phyloP scores from a whole-genome alignment of 2,329 filamentous ascomycete genomes.

The Albifimbria verrucaria region DNA sequence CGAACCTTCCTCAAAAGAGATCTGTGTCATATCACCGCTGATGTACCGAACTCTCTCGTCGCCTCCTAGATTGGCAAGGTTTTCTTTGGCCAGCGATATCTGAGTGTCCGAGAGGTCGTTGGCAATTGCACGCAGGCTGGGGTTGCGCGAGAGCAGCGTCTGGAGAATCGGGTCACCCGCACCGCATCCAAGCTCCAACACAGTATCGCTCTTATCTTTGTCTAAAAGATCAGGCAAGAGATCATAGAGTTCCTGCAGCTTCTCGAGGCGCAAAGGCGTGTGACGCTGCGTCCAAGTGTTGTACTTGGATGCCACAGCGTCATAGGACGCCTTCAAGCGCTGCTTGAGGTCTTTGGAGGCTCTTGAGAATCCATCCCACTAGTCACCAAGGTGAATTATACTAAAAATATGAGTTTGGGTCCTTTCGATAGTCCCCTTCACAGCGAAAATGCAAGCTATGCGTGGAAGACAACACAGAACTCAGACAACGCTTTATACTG shows the following conservation, averaged over 20 bases:
- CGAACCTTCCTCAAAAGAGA: constrained; percentile 24
- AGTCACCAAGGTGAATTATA: no score
- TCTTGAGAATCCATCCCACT: not conserved
- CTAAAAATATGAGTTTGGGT: no score
- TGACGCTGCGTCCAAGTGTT: constrained; percentile 35
- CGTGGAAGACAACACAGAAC: no score
- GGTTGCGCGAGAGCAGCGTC: constrained; percentile 25
- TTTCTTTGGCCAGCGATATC: constrained; percentile 25
- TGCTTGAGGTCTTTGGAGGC: constrained; percentile 29
- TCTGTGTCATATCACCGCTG: constrained; percentile 34
- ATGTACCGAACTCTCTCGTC: constrained; percentile 8
- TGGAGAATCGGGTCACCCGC: constrained; percentile 33
- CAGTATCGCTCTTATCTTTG: constrained; percentile 7
- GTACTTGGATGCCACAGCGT: constrained; percentile 35
- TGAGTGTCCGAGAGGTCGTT: constrained; percentile 40
- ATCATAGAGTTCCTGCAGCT: constrained; percentile 30
- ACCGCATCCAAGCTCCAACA: constrained; percentile 42
- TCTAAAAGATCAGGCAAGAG: constrained; percentile 1
- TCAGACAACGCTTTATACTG: no score
- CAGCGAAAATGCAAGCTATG: no score
- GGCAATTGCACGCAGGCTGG: constrained; percentile 20
- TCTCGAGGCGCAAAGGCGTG: constrained; percentile 25
- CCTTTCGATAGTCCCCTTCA: no score
- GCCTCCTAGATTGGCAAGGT: constrained; percentile 13
- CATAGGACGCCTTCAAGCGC: constrained; percentile 36